phyloP scores from a whole-genome alignment of 75 land plant genomes.

The Sequoia sempervirens region DNA sequence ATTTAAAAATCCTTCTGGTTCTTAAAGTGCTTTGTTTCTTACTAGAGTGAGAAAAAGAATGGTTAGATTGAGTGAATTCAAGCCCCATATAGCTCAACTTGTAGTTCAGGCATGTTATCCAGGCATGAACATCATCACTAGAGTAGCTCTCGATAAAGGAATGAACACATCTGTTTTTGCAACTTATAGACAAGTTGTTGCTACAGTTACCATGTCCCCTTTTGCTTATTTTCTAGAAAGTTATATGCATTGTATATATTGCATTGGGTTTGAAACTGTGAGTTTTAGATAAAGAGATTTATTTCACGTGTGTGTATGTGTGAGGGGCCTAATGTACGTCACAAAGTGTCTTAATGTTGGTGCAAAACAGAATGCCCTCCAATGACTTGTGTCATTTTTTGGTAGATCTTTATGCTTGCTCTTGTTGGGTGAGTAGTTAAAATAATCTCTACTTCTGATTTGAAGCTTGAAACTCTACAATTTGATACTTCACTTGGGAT shows the following conservation, averaged over 20 bases:
- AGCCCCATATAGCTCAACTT: slow-evolving; percentile 1
- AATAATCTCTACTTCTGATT: no score
- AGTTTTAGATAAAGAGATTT: not conserved
- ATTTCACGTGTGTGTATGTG: not conserved
- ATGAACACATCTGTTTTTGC: not conserved
- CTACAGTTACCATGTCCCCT: not conserved
- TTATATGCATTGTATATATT: not conserved
- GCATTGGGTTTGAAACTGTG: not conserved
- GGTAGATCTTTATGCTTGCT: not conserved
- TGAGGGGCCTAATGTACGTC: not conserved
- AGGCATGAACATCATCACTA: slow-evolving; percentile 5
- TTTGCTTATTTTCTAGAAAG: slow-evolving; percentile 12
- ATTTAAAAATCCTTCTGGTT: not conserved
- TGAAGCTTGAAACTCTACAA: no score
- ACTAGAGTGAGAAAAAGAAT: not conserved
- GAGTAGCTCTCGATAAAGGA: not conserved
- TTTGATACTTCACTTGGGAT: no score
- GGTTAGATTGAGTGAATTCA: not conserved
- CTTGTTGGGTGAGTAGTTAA: not conserved
- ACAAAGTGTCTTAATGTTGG: not conserved
- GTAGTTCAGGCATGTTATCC: slow-evolving; percentile 1
- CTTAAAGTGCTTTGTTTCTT: not conserved
- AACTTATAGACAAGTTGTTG: slow-evolving; percentile 1
- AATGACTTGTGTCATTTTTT: not conserved
- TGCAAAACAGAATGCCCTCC: not conserved